Base-by-base conservation (phyloP, 768 basidiomycete species). In the Nidularia pulvinata region DNA sequence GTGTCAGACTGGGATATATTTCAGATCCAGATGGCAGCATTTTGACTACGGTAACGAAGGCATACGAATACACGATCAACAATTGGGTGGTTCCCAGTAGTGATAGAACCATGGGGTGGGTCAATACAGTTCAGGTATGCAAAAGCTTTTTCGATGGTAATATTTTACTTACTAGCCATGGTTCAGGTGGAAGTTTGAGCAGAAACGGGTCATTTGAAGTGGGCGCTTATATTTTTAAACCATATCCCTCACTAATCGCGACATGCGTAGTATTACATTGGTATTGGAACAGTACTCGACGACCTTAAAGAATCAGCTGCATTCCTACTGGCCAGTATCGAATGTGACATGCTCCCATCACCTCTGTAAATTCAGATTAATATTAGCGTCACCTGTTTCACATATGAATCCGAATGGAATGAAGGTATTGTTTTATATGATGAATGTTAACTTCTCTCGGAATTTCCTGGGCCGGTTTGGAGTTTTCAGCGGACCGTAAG, bases 241-340 rank as follows among this genome's bases (percentile, higher is more conserved):
- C 37, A 39, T 39, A 25, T 44, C 19, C 5, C 7, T 7, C 19
- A 45, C 13, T 57, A 11, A 22, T 11, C 10, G 6, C 42, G 11
- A n/a, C 51, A 44, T 7, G 14, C 19, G 43, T 50, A 77, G 77
- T 78, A 78, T 58, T 78, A 78, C 52, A 64, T 76, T 51, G 70
- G 71, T 53, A 65, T 72, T 49, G 57, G 69, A 3, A 65, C 61
- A 7, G 64, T 70, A 46, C 36, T 76, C 44, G 75, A 78, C 54
- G 77, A 79, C 55, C 65, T 80, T 42, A 80, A 78, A 56, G 78
- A 76, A 13, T 45, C 76, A 34, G 71, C 75, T 0, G 71, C 76
- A 0, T 78, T 80, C 55, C 53, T 79, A 10, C 60, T 79, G n/a
- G 77, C 77, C 0, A 78, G 77, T 56, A 50, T 77, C 39, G 77